Percentiles rank a stretch among this genome's conserved stretches.
phyloP scores from a whole-genome alignment of 176 grass and related monocot species.

The Leersia perrieri region DNA sequence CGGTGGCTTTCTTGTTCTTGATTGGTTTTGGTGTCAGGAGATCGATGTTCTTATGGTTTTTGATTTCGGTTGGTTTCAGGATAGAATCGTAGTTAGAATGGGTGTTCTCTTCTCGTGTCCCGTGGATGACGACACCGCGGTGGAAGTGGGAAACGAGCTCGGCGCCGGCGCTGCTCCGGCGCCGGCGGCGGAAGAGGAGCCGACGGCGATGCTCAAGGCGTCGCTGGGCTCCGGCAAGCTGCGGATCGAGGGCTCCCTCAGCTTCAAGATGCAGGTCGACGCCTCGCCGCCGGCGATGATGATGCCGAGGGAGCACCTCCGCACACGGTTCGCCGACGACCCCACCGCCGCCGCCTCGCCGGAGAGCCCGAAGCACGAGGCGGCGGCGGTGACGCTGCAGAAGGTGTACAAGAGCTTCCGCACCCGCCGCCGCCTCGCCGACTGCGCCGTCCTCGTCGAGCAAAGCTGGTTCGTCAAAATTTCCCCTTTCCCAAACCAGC shows the following conservation, averaged over 20 bases:
- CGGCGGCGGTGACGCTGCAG: slow-evolving; percentile 72
- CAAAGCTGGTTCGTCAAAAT: slow-evolving; percentile 70
- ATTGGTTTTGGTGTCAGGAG: background rate
- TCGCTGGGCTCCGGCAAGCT: slow-evolving; percentile 63
- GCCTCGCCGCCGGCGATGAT: background rate
- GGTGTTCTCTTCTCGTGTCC: slow-evolving; percentile 52
- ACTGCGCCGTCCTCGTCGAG: slow-evolving; percentile 83
- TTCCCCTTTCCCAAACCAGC: background rate
- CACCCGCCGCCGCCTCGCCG: slow-evolving; percentile 79
- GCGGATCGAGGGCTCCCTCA: slow-evolving; percentile 55
- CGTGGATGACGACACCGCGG: slow-evolving; percentile 4
- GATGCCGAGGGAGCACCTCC: slow-evolving; percentile 31
- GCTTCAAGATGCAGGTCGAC: slow-evolving; percentile 62
- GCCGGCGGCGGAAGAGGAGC: slow-evolving; percentile 7
- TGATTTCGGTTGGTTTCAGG: background rate
- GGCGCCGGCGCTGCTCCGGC: background rate
- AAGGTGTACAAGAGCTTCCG: slow-evolving; percentile 98
- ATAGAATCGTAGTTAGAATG: too few species aligned
- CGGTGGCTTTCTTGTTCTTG: background rate
- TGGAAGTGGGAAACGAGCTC: background rate
- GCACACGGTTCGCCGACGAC: slow-evolving; percentile 17
- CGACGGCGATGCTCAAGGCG: slow-evolving; percentile 42
- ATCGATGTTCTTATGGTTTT: background rate
- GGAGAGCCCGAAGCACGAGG: slow-evolving; percentile 65
- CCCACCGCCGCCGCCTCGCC: background rate